Base-by-base conservation (phyloP, 1,284 basidiomycete species). In the Macrocystidia cucumis region DNA sequence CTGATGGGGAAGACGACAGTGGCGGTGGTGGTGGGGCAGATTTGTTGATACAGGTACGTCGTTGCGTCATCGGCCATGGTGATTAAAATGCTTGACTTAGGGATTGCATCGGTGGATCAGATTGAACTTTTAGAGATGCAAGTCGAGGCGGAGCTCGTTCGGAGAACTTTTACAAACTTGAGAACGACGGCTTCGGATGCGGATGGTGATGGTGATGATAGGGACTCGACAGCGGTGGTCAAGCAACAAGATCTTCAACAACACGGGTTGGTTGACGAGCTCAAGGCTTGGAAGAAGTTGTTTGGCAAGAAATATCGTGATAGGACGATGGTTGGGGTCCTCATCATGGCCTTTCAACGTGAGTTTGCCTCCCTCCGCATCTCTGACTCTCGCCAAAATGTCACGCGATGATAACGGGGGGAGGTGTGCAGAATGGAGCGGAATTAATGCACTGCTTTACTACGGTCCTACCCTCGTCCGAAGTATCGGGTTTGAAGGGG, bases 381-480 rank as follows among this genome's bases (percentile, higher is more conserved):
- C 35, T 38, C 13, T 41, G 5, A 7, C 27, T 34, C 3, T 30
- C 14, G 19, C 12, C 27, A 23, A n/a, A 9, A 25, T 16, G 27
- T 13, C 27, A 13, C n/a, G n/a, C n/a, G n/a, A n/a, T n/a, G n/a
- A n/a, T n/a, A n/a, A n/a, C n/a, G n/a, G n/a, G n/a, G n/a, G n/a
- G n/a, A n/a, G n/a, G n/a, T n/a, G n/a, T n/a, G n/a, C 46, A 87
- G 84, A 87, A 60, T 87, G 84, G 84, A 80, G 77, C 42, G 85
- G 85, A 2, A 87, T 87, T 43, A 89, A 88, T 48, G 83, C 84
- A 4, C 52, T 89, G 21, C 59, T 88, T 5, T 90, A 90, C 49
- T 90, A 88, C 45, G 85, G 85, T 0, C 86, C 86, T 1, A 76
- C 74, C 1, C 64, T 90, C 9, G 72, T 88, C 40, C 61, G 55